Conservation (phyloP, 2,329 filamentous ascomycete species). For the Colletotrichum salicis region DNA sequence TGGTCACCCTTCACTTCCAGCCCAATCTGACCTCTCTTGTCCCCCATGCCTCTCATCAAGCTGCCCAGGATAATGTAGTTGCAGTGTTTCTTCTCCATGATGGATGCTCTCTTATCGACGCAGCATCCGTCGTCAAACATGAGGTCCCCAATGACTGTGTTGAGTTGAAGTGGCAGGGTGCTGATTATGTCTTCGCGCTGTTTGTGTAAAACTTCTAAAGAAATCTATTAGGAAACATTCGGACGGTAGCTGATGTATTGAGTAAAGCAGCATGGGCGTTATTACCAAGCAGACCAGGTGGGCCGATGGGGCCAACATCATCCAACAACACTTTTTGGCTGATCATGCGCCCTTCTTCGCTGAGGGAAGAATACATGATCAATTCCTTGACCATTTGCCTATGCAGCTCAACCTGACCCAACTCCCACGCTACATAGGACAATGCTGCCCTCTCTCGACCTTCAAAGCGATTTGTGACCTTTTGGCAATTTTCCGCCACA, state of each 20-base stretch:
- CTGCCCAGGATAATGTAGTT: constrained; percentile 20
- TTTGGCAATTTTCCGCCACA: neutral
- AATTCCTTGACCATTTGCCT: constrained; percentile 8
- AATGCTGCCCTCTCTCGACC: neutral
- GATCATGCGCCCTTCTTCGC: neutral
- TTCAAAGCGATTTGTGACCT: too few relatives aligned
- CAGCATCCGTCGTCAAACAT: neutral
- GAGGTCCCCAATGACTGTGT: neutral
- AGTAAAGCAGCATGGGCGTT: too few relatives aligned
- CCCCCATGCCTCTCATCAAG: neutral
- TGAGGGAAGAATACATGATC: neutral
- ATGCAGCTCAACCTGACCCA: constrained; percentile 16
- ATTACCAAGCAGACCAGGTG: constrained; percentile 11
- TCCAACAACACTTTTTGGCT: neutral
- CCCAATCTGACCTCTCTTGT: neutral
- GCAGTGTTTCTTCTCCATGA: neutral
- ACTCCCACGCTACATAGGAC: constrained; percentile 13
- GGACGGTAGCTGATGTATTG: too few relatives aligned
- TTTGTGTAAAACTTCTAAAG: neutral
- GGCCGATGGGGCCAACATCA: constrained; percentile 6
- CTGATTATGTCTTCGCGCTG: neutral
- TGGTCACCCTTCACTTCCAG: neutral
- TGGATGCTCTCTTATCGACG: neutral
- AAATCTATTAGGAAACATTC: neutral
- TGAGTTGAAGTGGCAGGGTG: neutral